These are phyloP conservation scores for Penicillium egyptiacum DNA, from an alignment of 495 filamentous ascomycete genomes.

Conservation along the genomic window DNA sequence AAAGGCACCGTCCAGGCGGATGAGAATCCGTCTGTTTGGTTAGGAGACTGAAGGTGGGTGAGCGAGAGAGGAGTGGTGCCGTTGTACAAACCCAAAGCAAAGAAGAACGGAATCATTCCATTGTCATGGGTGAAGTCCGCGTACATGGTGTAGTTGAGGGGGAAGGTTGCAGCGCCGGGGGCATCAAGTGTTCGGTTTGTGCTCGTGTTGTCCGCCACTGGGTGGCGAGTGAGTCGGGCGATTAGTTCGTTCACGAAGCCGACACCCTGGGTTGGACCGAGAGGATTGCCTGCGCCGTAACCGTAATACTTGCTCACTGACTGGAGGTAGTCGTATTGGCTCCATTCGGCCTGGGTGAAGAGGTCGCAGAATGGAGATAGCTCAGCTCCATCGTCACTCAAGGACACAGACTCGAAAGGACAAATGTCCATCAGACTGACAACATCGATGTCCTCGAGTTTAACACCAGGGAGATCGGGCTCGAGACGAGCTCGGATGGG, in stretches of 20 bases:
- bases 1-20: conserved; percentile 80
- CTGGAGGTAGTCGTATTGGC: conserved; percentile 72
- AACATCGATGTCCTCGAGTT: conserved; percentile 57
- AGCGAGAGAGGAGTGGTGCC: conserved; percentile 49
- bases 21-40: conserved; percentile 57
- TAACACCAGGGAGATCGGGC: conserved; percentile 56
- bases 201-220: conserved; percentile 67
- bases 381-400: conserved; percentile 28
- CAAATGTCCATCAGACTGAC: conserved; percentile 82
- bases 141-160: conserved; percentile 63
- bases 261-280: conserved; percentile 78
- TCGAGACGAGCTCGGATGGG: conserved; percentile 64
- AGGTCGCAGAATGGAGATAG: conserved; percentile 68
- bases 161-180: conserved; percentile 59
- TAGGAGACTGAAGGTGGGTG: conserved; percentile 45
- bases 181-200: conserved; percentile 72
- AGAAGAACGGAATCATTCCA: conserved; percentile 70
- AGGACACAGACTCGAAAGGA: conserved; percentile 73
- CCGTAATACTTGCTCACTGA: conserved; percentile 79
- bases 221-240: conserved; percentile 65
- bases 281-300: conserved; percentile 68
- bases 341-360: conserved; percentile 70
- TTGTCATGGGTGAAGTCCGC: conserved; percentile 92
- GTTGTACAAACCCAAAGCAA: conserved; percentile 73
- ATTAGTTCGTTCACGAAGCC: conserved; percentile 84